A percentile compares a stretch with the other conserved stretches of the same genome.
These are phyloP conservation scores for Cantharellus anzutake DNA, from an alignment of 768 basidiomycete species.

Conservation along the genomic window DNA sequence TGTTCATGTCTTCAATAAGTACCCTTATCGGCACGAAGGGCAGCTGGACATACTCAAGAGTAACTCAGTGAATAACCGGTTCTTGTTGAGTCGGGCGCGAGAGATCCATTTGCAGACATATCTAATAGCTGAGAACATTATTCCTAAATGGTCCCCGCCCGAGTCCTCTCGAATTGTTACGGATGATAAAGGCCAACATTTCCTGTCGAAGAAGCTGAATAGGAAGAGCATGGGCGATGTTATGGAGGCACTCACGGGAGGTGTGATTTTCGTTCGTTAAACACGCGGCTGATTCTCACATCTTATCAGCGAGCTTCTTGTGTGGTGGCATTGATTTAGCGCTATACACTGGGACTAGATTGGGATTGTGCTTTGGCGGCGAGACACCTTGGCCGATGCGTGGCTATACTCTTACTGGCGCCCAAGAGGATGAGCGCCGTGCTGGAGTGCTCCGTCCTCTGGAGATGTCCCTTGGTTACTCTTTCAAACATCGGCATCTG, in stretches of 20 bases:
- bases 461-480: slow-evolving; percentile 49
- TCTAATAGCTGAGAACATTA: slow-evolving; percentile 37
- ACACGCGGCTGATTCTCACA: not conserved
- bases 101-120: slow-evolving; percentile 42
- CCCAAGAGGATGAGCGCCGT: not conserved
- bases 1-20: slow-evolving; percentile 59
- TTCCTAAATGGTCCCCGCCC: slow-evolving; percentile 40
- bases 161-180: slow-evolving; percentile 16
- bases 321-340: slow-evolving; percentile 55
- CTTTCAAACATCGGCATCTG: slow-evolving; percentile 40
- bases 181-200: slow-evolving; percentile 12
- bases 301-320: slow-evolving; percentile 34
- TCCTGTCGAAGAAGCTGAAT: slow-evolving; percentile 31
- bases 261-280: not conserved
- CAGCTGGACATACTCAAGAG: slow-evolving; percentile 50
- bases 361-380: slow-evolving; percentile 62
- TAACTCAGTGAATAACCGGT: slow-evolving; percentile 48
- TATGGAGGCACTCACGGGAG: slow-evolving; percentile 67
- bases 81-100: slow-evolving; percentile 45
- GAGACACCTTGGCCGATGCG: slow-evolving; percentile 45
- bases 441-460: slow-evolving; percentile 15
- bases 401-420: slow-evolving; percentile 17
- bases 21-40: slow-evolving; percentile 64
- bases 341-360: slow-evolving; percentile 37
- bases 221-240: slow-evolving; percentile 68